Conservation (phyloP, 2,329 filamentous ascomycete species). For the Cordyceps cicadae region DNA sequence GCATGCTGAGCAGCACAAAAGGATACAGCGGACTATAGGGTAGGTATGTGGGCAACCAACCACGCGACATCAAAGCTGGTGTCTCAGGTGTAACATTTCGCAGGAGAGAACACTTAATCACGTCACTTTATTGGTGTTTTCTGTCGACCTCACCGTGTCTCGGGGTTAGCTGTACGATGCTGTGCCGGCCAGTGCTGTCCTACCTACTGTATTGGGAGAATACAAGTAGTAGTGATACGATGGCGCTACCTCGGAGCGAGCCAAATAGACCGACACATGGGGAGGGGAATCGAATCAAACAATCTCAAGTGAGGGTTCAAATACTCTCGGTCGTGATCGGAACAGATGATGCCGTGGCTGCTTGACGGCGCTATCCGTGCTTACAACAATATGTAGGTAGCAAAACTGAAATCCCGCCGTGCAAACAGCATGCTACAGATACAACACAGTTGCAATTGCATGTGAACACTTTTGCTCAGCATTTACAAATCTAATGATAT, state of each 20-base stretch:
- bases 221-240: neutral
- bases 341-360: neutral
- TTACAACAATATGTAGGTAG: neutral
- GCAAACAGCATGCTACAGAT: neutral
- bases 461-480: too few relatives aligned
- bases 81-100: neutral
- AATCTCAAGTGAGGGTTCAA: too few relatives aligned
- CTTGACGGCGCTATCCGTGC: neutral
- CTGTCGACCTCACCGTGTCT: too few relatives aligned
- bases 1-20: too few relatives aligned
- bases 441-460: too few relatives aligned
- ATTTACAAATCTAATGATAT: too few relatives aligned
- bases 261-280: neutral
- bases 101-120: neutral
- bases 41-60: too few relatives aligned
- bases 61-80: too few relatives aligned
- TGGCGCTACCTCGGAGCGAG: neutral
- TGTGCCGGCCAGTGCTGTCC: neutral
- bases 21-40: too few relatives aligned
- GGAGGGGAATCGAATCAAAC: too few relatives aligned
- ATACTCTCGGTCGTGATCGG: too few relatives aligned
- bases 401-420: neutral
- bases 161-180: neutral
- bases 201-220: neutral
- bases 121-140: neutral